Evolutionary conservation across 1,284 basidiomycete species (phyloP).

Genomic region (Psilocybe mexicana): DNA sequence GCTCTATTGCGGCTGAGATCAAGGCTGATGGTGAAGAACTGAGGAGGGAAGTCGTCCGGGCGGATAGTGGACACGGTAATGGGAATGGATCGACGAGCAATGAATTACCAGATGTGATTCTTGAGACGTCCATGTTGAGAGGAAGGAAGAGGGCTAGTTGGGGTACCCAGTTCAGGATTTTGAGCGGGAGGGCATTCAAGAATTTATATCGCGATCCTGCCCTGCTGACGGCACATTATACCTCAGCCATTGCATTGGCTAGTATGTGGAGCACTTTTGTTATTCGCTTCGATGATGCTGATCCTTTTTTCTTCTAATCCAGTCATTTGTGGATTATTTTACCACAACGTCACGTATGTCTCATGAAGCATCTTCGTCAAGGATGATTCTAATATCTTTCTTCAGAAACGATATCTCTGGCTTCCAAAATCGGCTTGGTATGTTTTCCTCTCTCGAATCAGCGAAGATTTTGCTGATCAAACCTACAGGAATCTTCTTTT

Average conservation of each 20-base stretch:
- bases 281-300: conserved; percentile 5
- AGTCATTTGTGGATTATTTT: conserved; percentile 85
- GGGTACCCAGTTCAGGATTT: conserved; percentile 87
- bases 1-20: conserved; percentile 66
- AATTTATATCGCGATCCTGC: conserved; percentile 95
- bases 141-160: conserved; percentile 85
- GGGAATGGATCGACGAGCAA: conserved; percentile 29
- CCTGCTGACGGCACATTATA: conserved; percentile 88
- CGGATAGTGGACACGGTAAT: conserved; percentile 22
- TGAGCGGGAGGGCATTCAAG: conserved; percentile 97
- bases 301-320: not conserved
- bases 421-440: conserved; percentile 88
- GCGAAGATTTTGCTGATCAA: not conserved
- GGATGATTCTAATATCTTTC: not conserved
- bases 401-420: conserved; percentile 86
- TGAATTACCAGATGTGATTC: conserved; percentile 62
- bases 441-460: conserved; percentile 11
- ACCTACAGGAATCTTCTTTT: conserved; percentile 88
- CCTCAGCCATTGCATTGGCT: conserved; percentile 81
- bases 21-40: conserved; percentile 64
- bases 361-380: not conserved
- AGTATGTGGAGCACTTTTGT: conserved; percentile 43
- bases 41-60: conserved; percentile 32
- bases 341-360: conserved; percentile 71
- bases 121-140: conserved; percentile 67